Percentiles rank a stretch among this genome's conserved stretches.
phyloP scores from a whole-genome alignment of 2,329 filamentous ascomycete species.

The Venturia asperata region DNA sequence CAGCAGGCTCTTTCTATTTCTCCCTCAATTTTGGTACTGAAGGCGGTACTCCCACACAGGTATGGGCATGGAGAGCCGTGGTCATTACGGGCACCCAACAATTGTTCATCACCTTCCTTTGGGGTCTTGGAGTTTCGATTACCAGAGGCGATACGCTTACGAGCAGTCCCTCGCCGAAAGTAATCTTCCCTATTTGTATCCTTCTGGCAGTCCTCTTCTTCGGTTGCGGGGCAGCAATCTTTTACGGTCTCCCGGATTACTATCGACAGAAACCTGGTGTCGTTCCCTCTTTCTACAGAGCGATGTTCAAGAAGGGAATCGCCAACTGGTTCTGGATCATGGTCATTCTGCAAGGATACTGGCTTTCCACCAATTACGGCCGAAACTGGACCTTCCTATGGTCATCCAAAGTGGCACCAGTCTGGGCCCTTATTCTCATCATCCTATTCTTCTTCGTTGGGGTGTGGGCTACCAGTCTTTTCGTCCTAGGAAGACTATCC shows the following conservation, averaged over 20 bases:
- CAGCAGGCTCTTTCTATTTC: constrained; percentile 58
- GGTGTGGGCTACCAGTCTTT: constrained; percentile 50
- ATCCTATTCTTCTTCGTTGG: constrained; percentile 48
- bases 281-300: constrained; percentile 58
- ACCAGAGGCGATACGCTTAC: constrained; percentile 27
- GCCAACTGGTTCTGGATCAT: constrained; percentile 61
- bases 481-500: constrained; percentile 45
- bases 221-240: constrained; percentile 49
- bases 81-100: constrained; percentile 61
- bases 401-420: constrained; percentile 48
- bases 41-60: constrained; percentile 54
- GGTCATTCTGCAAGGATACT: constrained; percentile 60
- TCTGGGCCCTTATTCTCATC: constrained; percentile 53
- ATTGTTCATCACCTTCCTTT: constrained; percentile 56
- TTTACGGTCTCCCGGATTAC: constrained; percentile 56
- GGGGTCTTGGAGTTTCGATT: constrained; percentile 58
- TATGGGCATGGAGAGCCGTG: constrained; percentile 60
- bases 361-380: constrained; percentile 58
- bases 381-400: constrained; percentile 61
- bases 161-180: neutral
- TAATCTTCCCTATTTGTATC: constrained; percentile 27
- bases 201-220: constrained; percentile 54
- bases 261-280: constrained; percentile 58
- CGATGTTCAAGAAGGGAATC: constrained; percentile 55
- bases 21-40: constrained; percentile 61